Base-by-base conservation (phyloP, 441 rosid species). In the Eruca vesicaria region DNA sequence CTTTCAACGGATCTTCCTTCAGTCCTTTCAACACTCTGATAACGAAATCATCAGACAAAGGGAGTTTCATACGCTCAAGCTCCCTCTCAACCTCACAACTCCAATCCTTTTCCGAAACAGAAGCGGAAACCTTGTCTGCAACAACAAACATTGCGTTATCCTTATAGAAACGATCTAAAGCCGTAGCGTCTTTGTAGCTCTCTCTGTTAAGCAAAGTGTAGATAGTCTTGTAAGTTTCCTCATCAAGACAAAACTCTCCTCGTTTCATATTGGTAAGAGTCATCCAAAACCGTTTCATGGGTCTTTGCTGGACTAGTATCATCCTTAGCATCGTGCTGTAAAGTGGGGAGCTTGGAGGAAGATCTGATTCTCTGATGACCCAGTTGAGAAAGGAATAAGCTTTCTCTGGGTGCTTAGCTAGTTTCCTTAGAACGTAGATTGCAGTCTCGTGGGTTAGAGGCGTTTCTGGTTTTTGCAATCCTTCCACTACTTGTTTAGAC, bases 251-350 rank as follows among this genome's bases (percentile, higher is more conserved):
- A 84, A 84, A 86, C 66, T 88, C 93, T 63, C 84, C 75, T 68
- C 86, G 90, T 81, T 89, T 90, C 97, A 90, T 92, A 78, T 84
- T 86, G 66, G 67, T 75, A 21, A 94, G 63, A 32, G 74, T 60
- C 65, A 65, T 79, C 97, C 97, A 92, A 72, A 94, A 90, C 57
- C 80, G 82, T 73, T 87, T 83, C 93, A 89, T 81, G 1, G 87
- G 78, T 18, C 74, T 87, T 53, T 79, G 82, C 19, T 72, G 81
- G 8, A 72, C 87, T 66, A 89, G 63, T 38, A 43, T 43, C 50
- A 90, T 72, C 82, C 91, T 92, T 60, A 92, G 84, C 85, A 94
- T 65, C 66, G 85, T 41, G 78, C 91, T 80, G 81, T 87, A 90
- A 16, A 90, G 76, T 9, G 87, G 70, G 52, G 95, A 86, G 71